phyloP scores from a whole-genome alignment of 768 basidiomycete species.

The Pleurotus tuber-regium region DNA sequence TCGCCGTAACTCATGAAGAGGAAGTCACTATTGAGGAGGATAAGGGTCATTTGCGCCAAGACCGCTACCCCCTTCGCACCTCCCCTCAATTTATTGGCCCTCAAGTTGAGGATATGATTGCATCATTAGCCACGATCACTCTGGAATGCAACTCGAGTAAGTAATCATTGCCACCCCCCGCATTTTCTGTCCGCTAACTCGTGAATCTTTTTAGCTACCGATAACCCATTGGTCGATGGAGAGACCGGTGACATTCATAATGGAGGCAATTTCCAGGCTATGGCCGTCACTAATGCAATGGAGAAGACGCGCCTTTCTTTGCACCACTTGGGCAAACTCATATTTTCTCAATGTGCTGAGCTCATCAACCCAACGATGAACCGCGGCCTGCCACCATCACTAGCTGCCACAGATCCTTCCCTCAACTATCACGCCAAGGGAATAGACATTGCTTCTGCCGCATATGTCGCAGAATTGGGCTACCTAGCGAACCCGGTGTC shows the following conservation, averaged over 20 bases:
- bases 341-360: slow-evolving; percentile 72
- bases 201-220: slow-evolving; percentile 54
- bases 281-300: slow-evolving; percentile 78
- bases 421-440: slow-evolving; percentile 80
- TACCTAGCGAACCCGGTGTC: slow-evolving; percentile 77
- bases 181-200: slow-evolving; percentile 4
- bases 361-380: slow-evolving; percentile 81
- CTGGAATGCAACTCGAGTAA: slow-evolving; percentile 79
- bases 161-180: slow-evolving; percentile 21
- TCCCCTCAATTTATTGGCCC: slow-evolving; percentile 79
- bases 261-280: slow-evolving; percentile 88
- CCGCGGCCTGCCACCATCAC: slow-evolving; percentile 71
- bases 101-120: slow-evolving; percentile 71
- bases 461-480: slow-evolving; percentile 76
- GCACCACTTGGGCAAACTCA: slow-evolving; percentile 67
- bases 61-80: slow-evolving; percentile 68
- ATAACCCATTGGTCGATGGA: slow-evolving; percentile 77
- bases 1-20: slow-evolving; percentile 59
- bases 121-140: slow-evolving; percentile 55
- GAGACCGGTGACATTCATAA: slow-evolving; percentile 65
- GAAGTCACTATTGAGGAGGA: slow-evolving; percentile 67
- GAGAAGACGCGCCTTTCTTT: slow-evolving; percentile 79
- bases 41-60: slow-evolving; percentile 68
- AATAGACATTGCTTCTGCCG: slow-evolving; percentile 77
- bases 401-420: slow-evolving; percentile 72